Evolutionary conservation across 78 protist genomes (phyloP).

Genomic region (Tieghemostelium lacteum): DNA sequence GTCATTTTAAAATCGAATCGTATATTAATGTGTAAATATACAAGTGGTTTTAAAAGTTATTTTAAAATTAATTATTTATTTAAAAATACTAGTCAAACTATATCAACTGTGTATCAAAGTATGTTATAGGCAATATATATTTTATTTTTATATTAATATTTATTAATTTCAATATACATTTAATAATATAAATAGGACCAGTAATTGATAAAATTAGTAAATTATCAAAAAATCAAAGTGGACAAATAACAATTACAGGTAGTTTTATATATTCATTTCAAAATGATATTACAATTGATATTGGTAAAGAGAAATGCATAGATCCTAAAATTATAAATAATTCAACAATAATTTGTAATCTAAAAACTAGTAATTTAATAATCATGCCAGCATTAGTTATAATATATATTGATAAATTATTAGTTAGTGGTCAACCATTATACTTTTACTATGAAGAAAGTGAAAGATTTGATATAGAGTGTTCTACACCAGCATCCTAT

Average conservation of each 20-base stretch:
- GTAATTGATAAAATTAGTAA: background rate
- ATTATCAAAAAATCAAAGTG: background rate
- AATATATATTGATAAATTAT: background rate
- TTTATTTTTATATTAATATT: too few species aligned
- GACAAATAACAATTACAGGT: background rate
- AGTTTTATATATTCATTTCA: too few species aligned
- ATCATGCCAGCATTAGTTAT: background rate
- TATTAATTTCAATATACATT: too few species aligned
- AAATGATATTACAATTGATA: too few species aligned
- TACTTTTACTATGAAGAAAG: background rate
- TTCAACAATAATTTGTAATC: background rate
- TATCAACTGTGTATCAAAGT: too few species aligned
- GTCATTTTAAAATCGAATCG: background rate
- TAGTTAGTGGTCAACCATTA: background rate
- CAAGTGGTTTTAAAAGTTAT: background rate
- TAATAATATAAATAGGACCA: background rate
- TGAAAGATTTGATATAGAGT: background rate
- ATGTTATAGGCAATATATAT: too few species aligned
- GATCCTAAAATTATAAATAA: background rate
- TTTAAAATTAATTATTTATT: too few species aligned
- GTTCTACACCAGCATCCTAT: background rate
- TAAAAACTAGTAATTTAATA: background rate
- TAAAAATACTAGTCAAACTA: too few species aligned
- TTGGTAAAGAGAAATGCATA: background rate
- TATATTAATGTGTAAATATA: background rate